phyloP scores from a whole-genome alignment of 2,329 filamentous ascomycete genomes.

The Trichoderma atrobrunneum region DNA sequence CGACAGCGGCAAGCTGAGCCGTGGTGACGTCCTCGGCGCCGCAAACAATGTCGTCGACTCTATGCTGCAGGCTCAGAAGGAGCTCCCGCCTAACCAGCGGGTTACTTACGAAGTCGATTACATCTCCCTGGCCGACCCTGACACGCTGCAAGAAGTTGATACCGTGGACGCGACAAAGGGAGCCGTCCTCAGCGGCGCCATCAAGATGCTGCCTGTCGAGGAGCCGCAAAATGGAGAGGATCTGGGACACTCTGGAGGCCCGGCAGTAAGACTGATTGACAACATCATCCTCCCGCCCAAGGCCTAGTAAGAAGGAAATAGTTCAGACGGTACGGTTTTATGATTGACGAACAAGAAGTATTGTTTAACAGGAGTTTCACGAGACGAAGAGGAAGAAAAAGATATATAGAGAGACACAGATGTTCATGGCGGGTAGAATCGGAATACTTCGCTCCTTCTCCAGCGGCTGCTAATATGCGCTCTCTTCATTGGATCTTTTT shows the following conservation, averaged over 20 bases:
- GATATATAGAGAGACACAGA: background rate
- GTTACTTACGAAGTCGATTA: constrained; percentile 85
- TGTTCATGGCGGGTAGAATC: background rate
- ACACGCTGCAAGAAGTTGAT: constrained; percentile 75
- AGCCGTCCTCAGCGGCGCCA: constrained; percentile 82
- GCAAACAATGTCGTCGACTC: constrained; percentile 60
- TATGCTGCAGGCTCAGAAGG: constrained; percentile 59
- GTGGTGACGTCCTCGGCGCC: constrained; percentile 68
- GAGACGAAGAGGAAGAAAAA: background rate
- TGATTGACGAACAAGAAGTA: constrained; percentile 1
- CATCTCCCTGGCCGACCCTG: constrained; percentile 82
- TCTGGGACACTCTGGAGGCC: constrained; percentile 68
- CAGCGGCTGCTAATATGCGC: background rate
- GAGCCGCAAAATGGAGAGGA: constrained; percentile 68
- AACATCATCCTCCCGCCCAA: constrained; percentile 69
- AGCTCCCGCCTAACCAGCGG: constrained; percentile 56
- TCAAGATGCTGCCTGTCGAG: constrained; percentile 85
- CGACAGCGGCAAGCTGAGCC: constrained; percentile 46
- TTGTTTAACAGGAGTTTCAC: background rate
- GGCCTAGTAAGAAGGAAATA: constrained; percentile 28
- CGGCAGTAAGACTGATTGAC: constrained; percentile 84
- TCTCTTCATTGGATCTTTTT: background rate
- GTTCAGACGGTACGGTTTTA: background rate
- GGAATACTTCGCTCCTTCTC: background rate
- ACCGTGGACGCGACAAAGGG: constrained; percentile 67